Base-by-base conservation (phyloP, 768 basidiomycete genomes). In the Lanmaoa rubissima region DNA sequence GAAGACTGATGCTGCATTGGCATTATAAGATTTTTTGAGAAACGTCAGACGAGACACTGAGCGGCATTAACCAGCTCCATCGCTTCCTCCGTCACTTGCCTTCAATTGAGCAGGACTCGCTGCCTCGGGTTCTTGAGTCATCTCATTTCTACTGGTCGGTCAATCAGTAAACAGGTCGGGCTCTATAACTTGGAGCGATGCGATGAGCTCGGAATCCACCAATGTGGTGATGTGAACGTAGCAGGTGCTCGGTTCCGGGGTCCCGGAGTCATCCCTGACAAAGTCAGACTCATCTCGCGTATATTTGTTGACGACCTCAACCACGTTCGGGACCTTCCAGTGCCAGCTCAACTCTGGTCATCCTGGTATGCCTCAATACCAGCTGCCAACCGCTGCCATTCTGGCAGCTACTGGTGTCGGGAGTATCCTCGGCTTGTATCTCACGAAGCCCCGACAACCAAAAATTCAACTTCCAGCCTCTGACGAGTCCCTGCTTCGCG, bases 291-390 rank as follows among this genome's bases (percentile, higher is more conserved):
- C 44, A 16, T 45, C 21, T 47, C 44, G 41, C 48, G n/a, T 44
- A 45, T 35, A 32, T 44, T 51, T 52, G 36, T 53, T 45, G 26
- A 21, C 52, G 10, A 6, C 10, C 13, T 28, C 26, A 9, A 34
- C 47, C 21, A 24, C 21, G 21, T 24, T 24, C 21, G 21, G 21
- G 21, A 24, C 21, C 21, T 24, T 24, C 21, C 21, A 41, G 21
- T 32, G 19, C 45, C 45, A 40, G 50, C 21, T 50, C 9, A 28
- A 31, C 9, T 40, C 36, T 21, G 28, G 48, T 39, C 41, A 19
- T 48, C 17, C 38, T 28, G 54, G 59, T 34, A 90, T 90, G 88
- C 79, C 78, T 62, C 78, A 71, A 9, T 86, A 82, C 69, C 84
- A 88, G 65, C 69, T 87, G 7, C 76, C 77, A 54, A 76, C 85